These are phyloP conservation scores for Trichophyton simii DNA, from an alignment of 2,329 filamentous ascomycete species.

Conservation along the genomic window DNA sequence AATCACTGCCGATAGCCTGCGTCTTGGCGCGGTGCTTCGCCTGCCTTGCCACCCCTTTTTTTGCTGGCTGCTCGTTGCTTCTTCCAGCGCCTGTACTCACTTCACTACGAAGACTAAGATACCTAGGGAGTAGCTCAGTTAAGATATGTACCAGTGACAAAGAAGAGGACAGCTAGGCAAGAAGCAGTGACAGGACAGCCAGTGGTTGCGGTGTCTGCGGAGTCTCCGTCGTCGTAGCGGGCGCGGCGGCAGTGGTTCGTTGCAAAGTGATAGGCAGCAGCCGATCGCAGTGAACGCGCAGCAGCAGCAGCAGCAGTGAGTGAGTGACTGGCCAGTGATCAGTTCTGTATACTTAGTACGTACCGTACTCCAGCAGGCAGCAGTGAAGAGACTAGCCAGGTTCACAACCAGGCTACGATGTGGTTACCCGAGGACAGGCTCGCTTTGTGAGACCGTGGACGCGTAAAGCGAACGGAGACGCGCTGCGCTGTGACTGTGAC, in stretches of 20 bases:
- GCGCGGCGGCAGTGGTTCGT: not conserved
- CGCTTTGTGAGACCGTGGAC: not conserved
- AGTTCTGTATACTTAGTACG: too few relatives aligned
- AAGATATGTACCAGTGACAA: not conserved
- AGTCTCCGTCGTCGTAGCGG: too few relatives aligned
- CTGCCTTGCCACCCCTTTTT: constrained; percentile 7
- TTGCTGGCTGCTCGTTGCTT: not conserved
- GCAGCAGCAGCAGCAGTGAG: too few relatives aligned
- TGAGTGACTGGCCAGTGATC: too few relatives aligned
- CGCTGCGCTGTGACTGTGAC: not conserved
- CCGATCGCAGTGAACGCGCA: too few relatives aligned
- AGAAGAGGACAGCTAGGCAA: not conserved
- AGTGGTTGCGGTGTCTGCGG: too few relatives aligned
- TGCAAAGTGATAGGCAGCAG: too few relatives aligned
- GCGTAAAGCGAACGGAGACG: not conserved
- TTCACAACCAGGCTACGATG: not conserved
- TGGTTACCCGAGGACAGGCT: not conserved
- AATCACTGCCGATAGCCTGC: constrained; percentile 7
- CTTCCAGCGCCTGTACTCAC: not conserved
- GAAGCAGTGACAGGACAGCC: not conserved
- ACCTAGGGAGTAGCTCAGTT: too few relatives aligned
- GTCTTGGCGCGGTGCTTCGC: not conserved
- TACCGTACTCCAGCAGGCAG: not conserved
- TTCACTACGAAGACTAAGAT: not conserved
- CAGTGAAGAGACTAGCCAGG: not conserved